Evolutionary conservation across 352 stramenopile genomes (phyloP).

Genomic region (Hyaloperonospora brassicae): DNA sequence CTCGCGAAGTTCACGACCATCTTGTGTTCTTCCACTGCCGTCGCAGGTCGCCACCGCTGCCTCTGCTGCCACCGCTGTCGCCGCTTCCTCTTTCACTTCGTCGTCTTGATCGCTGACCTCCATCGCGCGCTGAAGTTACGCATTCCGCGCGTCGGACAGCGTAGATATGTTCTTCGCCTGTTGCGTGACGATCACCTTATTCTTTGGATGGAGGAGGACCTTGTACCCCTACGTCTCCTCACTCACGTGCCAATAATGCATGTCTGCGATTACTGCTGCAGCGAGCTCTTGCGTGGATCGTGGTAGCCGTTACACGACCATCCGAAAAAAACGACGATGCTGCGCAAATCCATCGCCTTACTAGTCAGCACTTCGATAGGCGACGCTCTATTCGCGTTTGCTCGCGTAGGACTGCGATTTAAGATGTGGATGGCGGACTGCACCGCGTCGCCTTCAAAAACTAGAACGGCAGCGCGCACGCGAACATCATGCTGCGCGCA

Average conservation of each 20-base stretch:
- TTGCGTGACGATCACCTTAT: neutral
- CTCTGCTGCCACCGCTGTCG: no score
- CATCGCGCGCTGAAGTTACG: neutral
- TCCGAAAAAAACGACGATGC: conserved; percentile 2
- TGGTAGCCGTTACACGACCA: conserved; percentile 1
- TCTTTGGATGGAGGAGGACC: no score
- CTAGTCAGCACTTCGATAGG: conserved; percentile 6
- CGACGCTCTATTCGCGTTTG: conserved; percentile 7
- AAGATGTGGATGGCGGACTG: conserved; percentile 25
- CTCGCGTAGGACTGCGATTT: conserved; percentile 16
- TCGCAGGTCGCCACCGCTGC: no score
- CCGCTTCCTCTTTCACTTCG: no score
- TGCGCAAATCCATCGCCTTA: neutral
- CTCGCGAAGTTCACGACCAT: no score
- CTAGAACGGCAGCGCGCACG: conserved; percentile 8
- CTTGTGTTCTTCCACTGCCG: no score
- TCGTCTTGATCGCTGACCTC: neutral
- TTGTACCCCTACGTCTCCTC: conserved; percentile 3
- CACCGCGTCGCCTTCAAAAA: conserved; percentile 21
- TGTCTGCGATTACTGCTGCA: no score
- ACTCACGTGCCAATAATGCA: no score
- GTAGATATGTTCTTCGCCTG: neutral
- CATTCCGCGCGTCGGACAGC: neutral
- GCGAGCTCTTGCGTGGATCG: no score
- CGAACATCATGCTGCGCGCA: conserved; percentile 22